Base-by-base conservation (phyloP, 306 rosid genomes). In the Acacia melanoxylon region DNA sequence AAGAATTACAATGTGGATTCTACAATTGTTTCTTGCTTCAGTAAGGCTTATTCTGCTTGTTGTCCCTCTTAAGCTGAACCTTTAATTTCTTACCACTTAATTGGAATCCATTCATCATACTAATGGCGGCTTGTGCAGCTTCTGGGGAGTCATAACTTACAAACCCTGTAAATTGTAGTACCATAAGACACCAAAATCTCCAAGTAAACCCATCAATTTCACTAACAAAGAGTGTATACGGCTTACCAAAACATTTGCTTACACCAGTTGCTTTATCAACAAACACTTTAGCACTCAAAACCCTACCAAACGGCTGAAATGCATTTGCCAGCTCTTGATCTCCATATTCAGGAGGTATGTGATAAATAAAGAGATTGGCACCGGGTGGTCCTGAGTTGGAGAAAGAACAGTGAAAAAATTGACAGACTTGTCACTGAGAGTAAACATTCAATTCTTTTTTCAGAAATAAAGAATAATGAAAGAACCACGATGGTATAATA, bases 61-160 rank as follows among this genome's bases (percentile, higher is more conserved):
- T 92, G 88, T 96, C 97, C 89, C 97, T 93, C 92, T 96, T 96
- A n/a, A 93, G 92, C 91, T 96, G 99, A 83, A 96, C 99, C 91
- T 96, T 96, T 62, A 94, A 83, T 80, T 93, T 96, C 91, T 96
- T 96, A 74, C 97, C 95, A 77, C 91, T 93, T 90, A 96, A 91
- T 81, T 94, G 99, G 84, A 0, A 91, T 78, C 99, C 99, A 83
- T 96, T 92, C 99, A 96, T 96, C 96, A 79, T 42, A 81, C 67
- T 67, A 75, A 96, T 96, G 75, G 99, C 99, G 45, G 88, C 74
- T 89, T 93, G 92, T 76, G 99, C 98, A 79, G 91, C 90, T 80
- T 94, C 99, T 8, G 93, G 95, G 6, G 94, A 85, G 70, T 96
- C 99, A 45, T 92, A 96, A 82, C 99, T 96, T 35, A 96, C 99